These are phyloP conservation scores for Penicillium cataractarum DNA, from an alignment of 495 filamentous ascomycete genomes.

Conservation along the genomic window DNA sequence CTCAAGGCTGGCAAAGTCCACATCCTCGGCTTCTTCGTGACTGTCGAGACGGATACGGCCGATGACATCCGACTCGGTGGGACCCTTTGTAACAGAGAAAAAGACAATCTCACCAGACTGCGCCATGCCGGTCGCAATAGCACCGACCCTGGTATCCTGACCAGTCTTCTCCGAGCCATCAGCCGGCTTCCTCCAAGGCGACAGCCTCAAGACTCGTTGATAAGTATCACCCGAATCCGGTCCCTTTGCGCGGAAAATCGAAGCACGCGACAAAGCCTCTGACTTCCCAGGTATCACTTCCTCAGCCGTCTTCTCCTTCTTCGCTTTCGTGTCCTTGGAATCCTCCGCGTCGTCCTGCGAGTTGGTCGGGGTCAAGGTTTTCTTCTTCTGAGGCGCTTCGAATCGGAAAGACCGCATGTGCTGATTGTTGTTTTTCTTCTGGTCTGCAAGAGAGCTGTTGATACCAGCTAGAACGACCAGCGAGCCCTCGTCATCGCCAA, in stretches of 20 bases:
- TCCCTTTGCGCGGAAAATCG: constrained; percentile 63
- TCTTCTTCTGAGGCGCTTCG: constrained; percentile 44
- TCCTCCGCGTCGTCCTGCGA: constrained; percentile 18
- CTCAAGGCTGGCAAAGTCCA: constrained; percentile 70
- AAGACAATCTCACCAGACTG: constrained; percentile 76
- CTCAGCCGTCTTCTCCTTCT: constrained; percentile 30
- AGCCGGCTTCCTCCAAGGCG: constrained; percentile 55
- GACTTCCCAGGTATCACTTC: constrained; percentile 44
- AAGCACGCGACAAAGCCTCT: constrained; percentile 57
- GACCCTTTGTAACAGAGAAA: constrained; percentile 65
- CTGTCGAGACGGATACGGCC: constrained; percentile 65
- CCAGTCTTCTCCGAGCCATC: constrained; percentile 23
- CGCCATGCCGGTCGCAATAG: constrained; percentile 73
- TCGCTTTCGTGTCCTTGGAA: constrained; percentile 25
- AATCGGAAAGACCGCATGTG: constrained; percentile 84
- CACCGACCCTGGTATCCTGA: constrained; percentile 60
- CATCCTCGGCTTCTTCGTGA: constrained; percentile 75
- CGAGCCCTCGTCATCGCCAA: constrained; percentile 48
- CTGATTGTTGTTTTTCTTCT: constrained; percentile 77
- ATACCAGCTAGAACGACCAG: constrained; percentile 77
- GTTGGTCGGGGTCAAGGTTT: neutral
- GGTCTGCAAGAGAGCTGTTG: constrained; percentile 75
- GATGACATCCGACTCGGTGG: constrained; percentile 61
- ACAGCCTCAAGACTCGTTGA: constrained; percentile 76
- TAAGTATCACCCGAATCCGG: constrained; percentile 64